Conservation (phyloP, 257 asterid species). For the Asclepias syriaca region DNA sequence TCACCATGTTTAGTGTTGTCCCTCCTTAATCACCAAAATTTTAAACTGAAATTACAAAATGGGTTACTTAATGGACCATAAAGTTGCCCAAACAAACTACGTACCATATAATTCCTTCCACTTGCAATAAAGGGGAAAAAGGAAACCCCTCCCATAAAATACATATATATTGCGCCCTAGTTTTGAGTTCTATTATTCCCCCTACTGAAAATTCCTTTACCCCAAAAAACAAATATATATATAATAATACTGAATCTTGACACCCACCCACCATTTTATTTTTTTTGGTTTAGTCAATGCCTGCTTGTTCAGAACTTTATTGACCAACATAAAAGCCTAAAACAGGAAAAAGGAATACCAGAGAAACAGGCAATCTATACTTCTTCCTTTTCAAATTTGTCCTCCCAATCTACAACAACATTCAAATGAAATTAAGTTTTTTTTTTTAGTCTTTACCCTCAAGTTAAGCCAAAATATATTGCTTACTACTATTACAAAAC, state of each 20-base stretch:
- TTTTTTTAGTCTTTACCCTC: constrained; percentile 28
- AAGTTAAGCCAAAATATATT: constrained; percentile 31
- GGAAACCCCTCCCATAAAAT: too few relatives aligned
- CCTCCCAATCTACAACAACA: constrained; percentile 9
- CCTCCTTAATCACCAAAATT: constrained; percentile 5
- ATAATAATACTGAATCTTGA: too few relatives aligned
- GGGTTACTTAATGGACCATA: constrained; percentile 22
- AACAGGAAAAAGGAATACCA: constrained; percentile 5
- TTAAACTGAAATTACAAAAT: neutral
- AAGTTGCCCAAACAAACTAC: constrained; percentile 16
- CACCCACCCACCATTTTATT: neutral
- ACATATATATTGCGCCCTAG: neutral
- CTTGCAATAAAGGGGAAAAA: constrained; percentile 17
- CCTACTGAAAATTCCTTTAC: constrained; percentile 22
- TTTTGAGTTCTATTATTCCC: constrained; percentile 18
- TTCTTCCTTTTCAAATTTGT: neutral
- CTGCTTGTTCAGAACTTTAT: constrained; percentile 31
- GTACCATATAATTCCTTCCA: constrained; percentile 35
- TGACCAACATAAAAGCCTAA: constrained; percentile 41
- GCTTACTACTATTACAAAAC: constrained; percentile 7
- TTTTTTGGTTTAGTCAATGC: constrained; percentile 9
- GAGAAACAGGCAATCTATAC: neutral
- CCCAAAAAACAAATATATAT: too few relatives aligned
- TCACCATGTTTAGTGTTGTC: constrained; percentile 29
- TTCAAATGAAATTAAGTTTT: constrained; percentile 23